phyloP scores from a whole-genome alignment of 164 flowering plant genomes.

The Tetracentron sinense region DNA sequence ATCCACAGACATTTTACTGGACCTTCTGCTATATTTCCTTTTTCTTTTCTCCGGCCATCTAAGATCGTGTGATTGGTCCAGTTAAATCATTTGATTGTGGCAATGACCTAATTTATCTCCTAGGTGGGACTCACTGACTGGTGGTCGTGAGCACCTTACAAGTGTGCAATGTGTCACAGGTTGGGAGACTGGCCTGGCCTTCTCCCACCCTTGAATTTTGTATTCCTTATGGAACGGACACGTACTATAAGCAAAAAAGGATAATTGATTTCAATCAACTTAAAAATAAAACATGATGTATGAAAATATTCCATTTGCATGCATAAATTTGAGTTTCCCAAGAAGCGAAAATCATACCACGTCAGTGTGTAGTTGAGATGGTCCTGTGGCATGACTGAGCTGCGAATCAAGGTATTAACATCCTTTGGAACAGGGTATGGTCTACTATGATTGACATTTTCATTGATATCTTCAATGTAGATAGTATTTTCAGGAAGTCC shows the following conservation, averaged over 20 bases:
- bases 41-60: too few species aligned
- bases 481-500: conserved; percentile 70
- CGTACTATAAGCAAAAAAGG: too few species aligned
- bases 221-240: neutral
- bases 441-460: conserved; percentile 51
- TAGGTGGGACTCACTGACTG: neutral
- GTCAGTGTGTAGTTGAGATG: conserved; percentile 88
- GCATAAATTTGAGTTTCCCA: neutral
- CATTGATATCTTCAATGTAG: conserved; percentile 77
- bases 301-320: neutral
- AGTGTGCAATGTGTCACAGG: neutral
- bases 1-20: too few species aligned
- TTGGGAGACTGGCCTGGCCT: neutral
- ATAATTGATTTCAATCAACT: too few species aligned
- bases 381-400: conserved; percentile 96
- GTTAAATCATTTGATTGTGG: too few species aligned
- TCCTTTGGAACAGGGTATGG: conserved; percentile 98
- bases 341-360: conserved; percentile 31
- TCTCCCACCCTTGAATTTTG: neutral
- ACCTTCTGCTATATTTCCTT: too few species aligned
- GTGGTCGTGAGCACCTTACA: neutral
- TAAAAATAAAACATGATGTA: too few species aligned
- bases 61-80: too few species aligned
- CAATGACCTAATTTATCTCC: too few species aligned
- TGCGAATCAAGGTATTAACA: conserved; percentile 56